These are phyloP conservation scores for Arthrobotrys pseudoclavata DNA, from an alignment of 2,329 filamentous ascomycete genomes.

Conservation along the genomic window DNA sequence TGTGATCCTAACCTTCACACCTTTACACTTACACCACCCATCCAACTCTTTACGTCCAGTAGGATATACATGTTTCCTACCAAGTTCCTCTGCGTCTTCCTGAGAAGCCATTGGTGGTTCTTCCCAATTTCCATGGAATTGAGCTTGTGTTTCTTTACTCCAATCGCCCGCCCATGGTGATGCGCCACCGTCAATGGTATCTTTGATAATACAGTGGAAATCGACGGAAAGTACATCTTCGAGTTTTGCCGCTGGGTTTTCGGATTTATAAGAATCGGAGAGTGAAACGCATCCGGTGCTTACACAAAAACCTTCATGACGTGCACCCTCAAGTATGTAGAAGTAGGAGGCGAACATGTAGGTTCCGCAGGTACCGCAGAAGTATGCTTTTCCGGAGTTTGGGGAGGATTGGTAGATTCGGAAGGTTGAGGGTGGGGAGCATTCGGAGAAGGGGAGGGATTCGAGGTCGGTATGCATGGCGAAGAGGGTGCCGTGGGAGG, in stretches of 20 bases:
- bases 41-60: slow-evolving; percentile 39
- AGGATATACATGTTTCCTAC: slow-evolving; percentile 28
- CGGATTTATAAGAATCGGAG: slow-evolving; percentile 34
- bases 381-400: slow-evolving; percentile 10
- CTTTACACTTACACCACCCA: slow-evolving; percentile 44
- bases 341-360: slow-evolving; percentile 51
- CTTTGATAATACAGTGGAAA: slow-evolving; percentile 42
- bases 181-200: slow-evolving; percentile 50
- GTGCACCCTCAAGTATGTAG: slow-evolving; percentile 19
- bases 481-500: slow-evolving; percentile 48
- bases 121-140: slow-evolving; percentile 46
- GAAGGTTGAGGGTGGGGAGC: slow-evolving; percentile 28
- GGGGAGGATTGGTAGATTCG: slow-evolving; percentile 5
- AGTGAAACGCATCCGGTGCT: slow-evolving; percentile 41
- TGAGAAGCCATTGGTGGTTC: slow-evolving; percentile 30
- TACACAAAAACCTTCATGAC: slow-evolving; percentile 25
- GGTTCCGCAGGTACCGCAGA: slow-evolving; percentile 38
- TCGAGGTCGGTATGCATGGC: slow-evolving; percentile 41
- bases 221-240: slow-evolving; percentile 36
- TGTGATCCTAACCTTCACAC: slow-evolving; percentile 29
- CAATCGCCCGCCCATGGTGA: slow-evolving; percentile 47
- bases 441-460: slow-evolving; percentile 25
- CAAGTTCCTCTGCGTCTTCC: slow-evolving; percentile 17
- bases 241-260: slow-evolving; percentile 26
- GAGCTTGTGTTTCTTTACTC: slow-evolving; percentile 27